A percentile compares a stretch with the other conserved stretches of the same genome.
Conservation (phyloP, 108 stramenopile genomes). For the Nitzschia putrida region DNA sequence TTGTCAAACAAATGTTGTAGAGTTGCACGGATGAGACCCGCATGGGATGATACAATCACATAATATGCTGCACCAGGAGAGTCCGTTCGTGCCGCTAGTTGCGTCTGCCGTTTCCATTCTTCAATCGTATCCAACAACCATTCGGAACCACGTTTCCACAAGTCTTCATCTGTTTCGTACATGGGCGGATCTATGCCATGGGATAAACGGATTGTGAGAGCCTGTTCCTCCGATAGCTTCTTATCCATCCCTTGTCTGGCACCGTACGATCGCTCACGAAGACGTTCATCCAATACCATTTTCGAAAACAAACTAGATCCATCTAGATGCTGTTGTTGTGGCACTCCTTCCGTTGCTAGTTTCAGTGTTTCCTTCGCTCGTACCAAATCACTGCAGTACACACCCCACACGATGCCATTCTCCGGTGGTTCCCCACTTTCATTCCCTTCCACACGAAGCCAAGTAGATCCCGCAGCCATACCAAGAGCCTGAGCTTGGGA, state of each 20-base stretch:
- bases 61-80: slow-evolving; percentile 34
- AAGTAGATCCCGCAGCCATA: too few relatives aligned
- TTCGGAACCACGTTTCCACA: slow-evolving; percentile 48
- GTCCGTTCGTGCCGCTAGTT: background rate
- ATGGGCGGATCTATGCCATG: slow-evolving; percentile 27
- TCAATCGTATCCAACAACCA: slow-evolving; percentile 45
- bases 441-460: slow-evolving; percentile 1
- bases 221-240: slow-evolving; percentile 35
- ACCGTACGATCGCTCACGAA: slow-evolving; percentile 59
- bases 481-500: slow-evolving; percentile 33
- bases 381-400: slow-evolving; percentile 12
- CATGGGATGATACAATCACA: slow-evolving; percentile 58
- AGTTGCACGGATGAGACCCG: slow-evolving; percentile 52
- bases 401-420: slow-evolving; percentile 1
- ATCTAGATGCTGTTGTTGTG: background rate
- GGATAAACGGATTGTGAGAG: slow-evolving; percentile 7
- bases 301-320: background rate
- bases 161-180: slow-evolving; percentile 52
- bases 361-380: slow-evolving; percentile 8
- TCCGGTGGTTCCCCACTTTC: background rate
- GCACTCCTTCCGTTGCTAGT: slow-evolving; percentile 1
- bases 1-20: slow-evolving; percentile 43
- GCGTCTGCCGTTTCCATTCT: slow-evolving; percentile 12
- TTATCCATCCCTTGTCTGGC: slow-evolving; percentile 49
- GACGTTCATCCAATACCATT: slow-evolving; percentile 40